phyloP scores from a whole-genome alignment of 2,329 filamentous ascomycete genomes.

The Trichophyton schoenleinii region DNA sequence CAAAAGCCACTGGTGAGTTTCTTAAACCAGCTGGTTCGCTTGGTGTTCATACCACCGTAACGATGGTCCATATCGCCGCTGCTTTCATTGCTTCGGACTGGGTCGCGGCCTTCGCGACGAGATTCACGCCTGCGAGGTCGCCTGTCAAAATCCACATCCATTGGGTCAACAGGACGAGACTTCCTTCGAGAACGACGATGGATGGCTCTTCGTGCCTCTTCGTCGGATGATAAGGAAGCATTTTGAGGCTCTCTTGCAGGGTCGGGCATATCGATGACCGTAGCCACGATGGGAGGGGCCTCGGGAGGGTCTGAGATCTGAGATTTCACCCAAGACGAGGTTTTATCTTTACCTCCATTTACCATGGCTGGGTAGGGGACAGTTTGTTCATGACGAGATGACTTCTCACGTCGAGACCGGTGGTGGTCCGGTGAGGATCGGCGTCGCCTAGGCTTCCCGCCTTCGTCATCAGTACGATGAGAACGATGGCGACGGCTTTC shows the following conservation, averaged over 20 bases:
- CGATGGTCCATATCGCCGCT: constrained; percentile 28
- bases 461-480: constrained; percentile 24
- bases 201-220: constrained; percentile 28
- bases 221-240: constrained; percentile 31
- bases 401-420: constrained; percentile 19
- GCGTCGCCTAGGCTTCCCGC: constrained; percentile 24
- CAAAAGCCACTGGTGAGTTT: constrained; percentile 24
- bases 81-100: constrained; percentile 30
- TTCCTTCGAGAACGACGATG: constrained; percentile 29
- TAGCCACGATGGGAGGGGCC: constrained; percentile 34
- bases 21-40: constrained; percentile 33
- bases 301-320: constrained; percentile 38
- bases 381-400: constrained; percentile 13
- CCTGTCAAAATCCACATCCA: constrained; percentile 29
- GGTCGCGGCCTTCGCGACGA: constrained; percentile 21
- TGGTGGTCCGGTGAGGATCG: constrained; percentile 23
- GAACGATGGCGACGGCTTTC: constrained; percentile 21
- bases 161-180: constrained; percentile 29
- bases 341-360: constrained; percentile 35
- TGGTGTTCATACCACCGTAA: constrained; percentile 16
- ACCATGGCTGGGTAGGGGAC: constrained; percentile 20
- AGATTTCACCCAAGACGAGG: constrained; percentile 39
- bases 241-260: constrained; percentile 19
- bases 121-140: constrained; percentile 23
- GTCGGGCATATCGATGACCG: constrained; percentile 33